These are phyloP conservation scores for Phytophthora macrochlamydospora DNA, from an alignment of 352 stramenopile species.

Conservation along the genomic window DNA sequence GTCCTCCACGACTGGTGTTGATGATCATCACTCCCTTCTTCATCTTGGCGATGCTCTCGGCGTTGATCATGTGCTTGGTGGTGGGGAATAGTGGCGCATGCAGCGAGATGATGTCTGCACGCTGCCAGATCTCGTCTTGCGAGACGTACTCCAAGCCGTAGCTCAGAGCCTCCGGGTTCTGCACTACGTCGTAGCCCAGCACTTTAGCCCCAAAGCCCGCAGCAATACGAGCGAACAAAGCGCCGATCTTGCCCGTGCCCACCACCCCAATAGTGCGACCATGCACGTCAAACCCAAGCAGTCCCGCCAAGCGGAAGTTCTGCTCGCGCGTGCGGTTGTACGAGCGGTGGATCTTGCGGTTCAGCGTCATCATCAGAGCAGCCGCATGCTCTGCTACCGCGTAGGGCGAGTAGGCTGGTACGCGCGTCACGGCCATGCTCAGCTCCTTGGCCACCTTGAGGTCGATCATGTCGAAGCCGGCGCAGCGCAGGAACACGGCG, in stretches of 20 bases:
- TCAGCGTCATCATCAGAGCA: conserved; percentile 79
- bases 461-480: conserved; percentile 84
- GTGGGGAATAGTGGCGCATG: conserved; percentile 81
- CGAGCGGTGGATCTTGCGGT: conserved; percentile 76
- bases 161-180: conserved; percentile 52
- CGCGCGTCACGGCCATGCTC: conserved; percentile 58
- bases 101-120: conserved; percentile 89
- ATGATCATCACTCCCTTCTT: conserved; percentile 90
- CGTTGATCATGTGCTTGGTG: conserved; percentile 88
- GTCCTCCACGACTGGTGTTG: conserved; percentile 87
- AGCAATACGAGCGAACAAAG: conserved; percentile 54
- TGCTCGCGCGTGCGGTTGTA: conserved; percentile 76
- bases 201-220: conserved; percentile 44
- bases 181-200: conserved; percentile 66
- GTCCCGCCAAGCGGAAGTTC: conserved; percentile 73
- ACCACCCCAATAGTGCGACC: conserved; percentile 76
- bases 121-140: conserved; percentile 56
- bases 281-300: conserved; percentile 65
- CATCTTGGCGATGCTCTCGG: conserved; percentile 80
- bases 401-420: conserved; percentile 81
- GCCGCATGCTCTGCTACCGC: conserved; percentile 79
- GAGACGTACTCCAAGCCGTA: conserved; percentile 42
- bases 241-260: conserved; percentile 51
- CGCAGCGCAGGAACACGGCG: conserved; percentile 77
- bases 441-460: conserved; percentile 65